phyloP scores from a whole-genome alignment of 352 stramenopile species.

The Phytophthora citrophthora region DNA sequence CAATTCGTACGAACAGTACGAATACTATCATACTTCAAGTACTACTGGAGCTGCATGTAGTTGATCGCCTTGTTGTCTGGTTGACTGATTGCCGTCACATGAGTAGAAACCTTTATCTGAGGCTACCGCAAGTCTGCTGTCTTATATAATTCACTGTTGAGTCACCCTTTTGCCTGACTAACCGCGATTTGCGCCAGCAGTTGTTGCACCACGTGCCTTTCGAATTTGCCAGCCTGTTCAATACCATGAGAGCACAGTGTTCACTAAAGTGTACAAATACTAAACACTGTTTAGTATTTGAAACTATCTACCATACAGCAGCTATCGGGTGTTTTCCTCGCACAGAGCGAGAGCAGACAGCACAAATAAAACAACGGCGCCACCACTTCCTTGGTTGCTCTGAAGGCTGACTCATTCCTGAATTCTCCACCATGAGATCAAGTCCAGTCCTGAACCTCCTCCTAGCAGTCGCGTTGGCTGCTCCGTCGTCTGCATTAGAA shows the following conservation, averaged over 20 bases:
- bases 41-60: no score
- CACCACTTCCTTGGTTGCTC: background rate
- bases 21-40: no score
- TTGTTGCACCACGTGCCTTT: background rate
- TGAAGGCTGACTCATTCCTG: background rate
- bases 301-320: background rate
- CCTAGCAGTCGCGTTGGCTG: background rate
- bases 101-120: no score
- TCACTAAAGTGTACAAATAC: no score
- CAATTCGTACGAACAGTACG: no score
- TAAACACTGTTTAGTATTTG: background rate
- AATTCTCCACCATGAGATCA: constrained; percentile 5
- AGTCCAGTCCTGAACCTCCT: background rate
- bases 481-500: background rate
- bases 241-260: background rate
- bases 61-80: no score
- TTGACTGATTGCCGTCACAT: no score
- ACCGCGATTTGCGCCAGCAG: no score
- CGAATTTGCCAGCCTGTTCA: constrained; percentile 4
- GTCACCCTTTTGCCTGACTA: no score
- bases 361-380: background rate
- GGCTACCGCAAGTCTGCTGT: no score
- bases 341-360: background rate
- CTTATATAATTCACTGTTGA: no score
- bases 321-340: background rate